Percentiles rank a stretch among this genome's conserved stretches.
Conservation (phyloP, 371 early-diverging fungal genomes). For the Apophysomyces elegans region DNA sequence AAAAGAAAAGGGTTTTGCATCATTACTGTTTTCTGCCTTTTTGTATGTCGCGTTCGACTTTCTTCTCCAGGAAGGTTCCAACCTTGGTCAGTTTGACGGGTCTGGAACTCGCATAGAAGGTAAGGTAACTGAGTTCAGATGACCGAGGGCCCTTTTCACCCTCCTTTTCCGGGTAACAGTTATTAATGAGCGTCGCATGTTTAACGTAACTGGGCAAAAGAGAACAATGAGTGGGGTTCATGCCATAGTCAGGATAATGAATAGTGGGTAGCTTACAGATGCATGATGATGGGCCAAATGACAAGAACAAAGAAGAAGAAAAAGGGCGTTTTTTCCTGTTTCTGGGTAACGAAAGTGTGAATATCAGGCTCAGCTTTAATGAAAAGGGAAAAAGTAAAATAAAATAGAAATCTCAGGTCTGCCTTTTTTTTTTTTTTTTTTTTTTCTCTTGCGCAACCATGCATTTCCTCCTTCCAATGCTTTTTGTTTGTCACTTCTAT, state of each 20-base stretch:
- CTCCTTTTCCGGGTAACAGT: constrained; percentile 87
- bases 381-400: constrained; percentile 14
- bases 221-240: not conserved
- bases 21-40: constrained; percentile 65
- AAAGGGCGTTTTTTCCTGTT: constrained; percentile 4
- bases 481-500: constrained; percentile 9
- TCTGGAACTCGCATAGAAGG: constrained; percentile 88
- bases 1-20: not conserved
- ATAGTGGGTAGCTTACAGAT: constrained; percentile 36
- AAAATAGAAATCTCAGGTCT: not conserved
- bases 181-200: constrained; percentile 91
- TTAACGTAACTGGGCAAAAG: constrained; percentile 65
- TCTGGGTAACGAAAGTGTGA: constrained; percentile 12
- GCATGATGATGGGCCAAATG: constrained; percentile 27
- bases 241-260: not conserved
- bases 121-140: constrained; percentile 85
- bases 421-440: not conserved
- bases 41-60: constrained; percentile 70
- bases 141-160: constrained; percentile 83
- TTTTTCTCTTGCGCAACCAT: constrained; percentile 1
- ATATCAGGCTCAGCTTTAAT: constrained; percentile 4
- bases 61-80: constrained; percentile 81
- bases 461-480: constrained; percentile 4
- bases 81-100: constrained; percentile 94
- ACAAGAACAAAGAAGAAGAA: constrained; percentile 6